A percentile compares a stretch with the other conserved stretches of the same genome.
These are phyloP conservation scores for Marsdenia floribunda DNA, from an alignment of 257 asterid species.

Conservation along the genomic window DNA sequence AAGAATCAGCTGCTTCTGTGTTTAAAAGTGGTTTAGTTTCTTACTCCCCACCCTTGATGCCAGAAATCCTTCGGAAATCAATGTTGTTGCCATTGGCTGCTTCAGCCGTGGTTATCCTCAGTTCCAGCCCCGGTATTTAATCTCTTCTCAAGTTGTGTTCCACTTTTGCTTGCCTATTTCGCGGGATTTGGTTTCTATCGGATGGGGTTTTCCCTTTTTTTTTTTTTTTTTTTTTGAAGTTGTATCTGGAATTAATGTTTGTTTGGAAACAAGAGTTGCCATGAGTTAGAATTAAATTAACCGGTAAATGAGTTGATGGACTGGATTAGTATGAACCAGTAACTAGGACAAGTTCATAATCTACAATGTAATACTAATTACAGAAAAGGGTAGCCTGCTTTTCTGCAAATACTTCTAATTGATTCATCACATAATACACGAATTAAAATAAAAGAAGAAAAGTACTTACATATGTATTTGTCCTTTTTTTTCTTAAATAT, in stretches of 20 bases:
- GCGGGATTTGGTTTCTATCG: neutral
- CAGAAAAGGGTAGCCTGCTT: neutral
- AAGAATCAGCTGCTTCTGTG: slow-evolving; percentile 6
- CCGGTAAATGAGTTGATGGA: too few relatives aligned
- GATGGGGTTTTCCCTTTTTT: neutral
- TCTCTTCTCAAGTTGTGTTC: neutral
- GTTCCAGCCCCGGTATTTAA: slow-evolving; percentile 21
- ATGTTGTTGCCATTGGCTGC: slow-evolving; percentile 16
- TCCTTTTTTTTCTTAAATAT: neutral
- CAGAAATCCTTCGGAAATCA: neutral
- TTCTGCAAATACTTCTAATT: neutral
- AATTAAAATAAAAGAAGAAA: neutral
- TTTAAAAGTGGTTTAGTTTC: slow-evolving; percentile 10
- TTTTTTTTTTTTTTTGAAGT: neutral
- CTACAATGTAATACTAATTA: neutral
- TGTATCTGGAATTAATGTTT: neutral
- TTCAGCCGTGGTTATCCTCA: slow-evolving; percentile 15
- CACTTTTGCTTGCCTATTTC: neutral
- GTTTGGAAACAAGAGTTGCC: neutral
- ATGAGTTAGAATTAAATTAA: neutral
- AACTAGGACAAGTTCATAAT: neutral
- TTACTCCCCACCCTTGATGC: neutral
- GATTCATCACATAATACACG: neutral
- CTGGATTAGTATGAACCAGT: neutral
- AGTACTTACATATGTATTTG: neutral